Conservation (phyloP, 2,329 filamentous ascomycete genomes). For the Aphanocladium album region DNA sequence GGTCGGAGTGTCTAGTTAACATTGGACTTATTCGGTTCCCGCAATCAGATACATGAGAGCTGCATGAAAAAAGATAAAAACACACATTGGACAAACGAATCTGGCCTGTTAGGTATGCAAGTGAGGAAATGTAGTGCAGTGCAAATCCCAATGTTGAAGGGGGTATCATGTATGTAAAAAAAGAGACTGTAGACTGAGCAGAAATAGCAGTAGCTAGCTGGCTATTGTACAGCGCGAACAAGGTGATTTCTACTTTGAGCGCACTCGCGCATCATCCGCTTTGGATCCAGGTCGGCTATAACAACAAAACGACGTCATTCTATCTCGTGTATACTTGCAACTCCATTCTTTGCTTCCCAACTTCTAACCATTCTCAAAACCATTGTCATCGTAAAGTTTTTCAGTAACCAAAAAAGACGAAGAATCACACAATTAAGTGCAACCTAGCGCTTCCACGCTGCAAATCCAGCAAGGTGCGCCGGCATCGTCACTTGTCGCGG, state of each 20-base stretch:
- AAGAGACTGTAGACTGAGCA: background rate
- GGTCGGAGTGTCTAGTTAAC: background rate
- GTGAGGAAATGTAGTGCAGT: background rate
- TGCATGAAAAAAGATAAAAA: background rate
- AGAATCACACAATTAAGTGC: background rate
- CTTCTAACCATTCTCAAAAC: background rate
- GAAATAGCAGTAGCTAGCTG: background rate
- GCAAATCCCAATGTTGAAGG: constrained; percentile 6
- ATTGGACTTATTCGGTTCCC: background rate
- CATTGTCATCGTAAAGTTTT: background rate
- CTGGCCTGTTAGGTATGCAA: too few species aligned
- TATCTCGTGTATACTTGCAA: background rate
- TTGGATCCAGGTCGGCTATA: background rate
- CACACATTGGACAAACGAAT: background rate
- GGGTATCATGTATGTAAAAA: constrained; percentile 9
- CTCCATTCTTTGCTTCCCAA: background rate
- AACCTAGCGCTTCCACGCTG: background rate
- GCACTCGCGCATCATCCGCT: too few species aligned
- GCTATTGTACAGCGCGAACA: background rate
- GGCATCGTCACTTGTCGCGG: background rate
- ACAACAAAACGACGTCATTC: background rate
- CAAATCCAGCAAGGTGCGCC: background rate
- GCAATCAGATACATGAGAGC: background rate
- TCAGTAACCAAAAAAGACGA: background rate
- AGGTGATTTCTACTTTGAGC: too few species aligned